Conservation (phyloP, 2,329 filamentous ascomycete species). For the Zopfia rhizophila region DNA sequence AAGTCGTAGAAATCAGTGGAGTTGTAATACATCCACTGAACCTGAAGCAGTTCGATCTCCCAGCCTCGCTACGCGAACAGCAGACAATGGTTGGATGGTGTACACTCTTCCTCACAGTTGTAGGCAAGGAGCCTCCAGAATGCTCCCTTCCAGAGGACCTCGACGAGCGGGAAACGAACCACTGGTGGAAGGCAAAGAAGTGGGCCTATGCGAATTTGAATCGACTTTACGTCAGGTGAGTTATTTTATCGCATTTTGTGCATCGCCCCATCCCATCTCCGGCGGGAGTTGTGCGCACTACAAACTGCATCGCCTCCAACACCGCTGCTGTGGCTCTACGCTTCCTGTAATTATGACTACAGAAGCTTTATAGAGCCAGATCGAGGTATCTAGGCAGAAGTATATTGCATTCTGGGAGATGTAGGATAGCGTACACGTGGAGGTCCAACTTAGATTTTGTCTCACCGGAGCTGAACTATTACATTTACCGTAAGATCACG, state of each 20-base stretch:
- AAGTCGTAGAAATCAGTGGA: conserved; percentile 44
- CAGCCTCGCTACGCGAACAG: conserved; percentile 78
- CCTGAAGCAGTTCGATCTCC: conserved; percentile 80
- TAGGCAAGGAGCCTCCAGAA: conserved; percentile 84
- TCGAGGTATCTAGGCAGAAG: no score
- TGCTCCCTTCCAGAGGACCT: conserved; percentile 81
- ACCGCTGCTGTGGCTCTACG: no score
- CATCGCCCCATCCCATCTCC: no score
- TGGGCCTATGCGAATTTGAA: conserved; percentile 99
- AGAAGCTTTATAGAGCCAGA: no score
- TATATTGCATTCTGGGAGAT: no score
- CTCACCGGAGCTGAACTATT: no score
- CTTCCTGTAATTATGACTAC: no score
- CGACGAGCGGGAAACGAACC: conserved; percentile 88
- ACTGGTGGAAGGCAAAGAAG: conserved; percentile 99
- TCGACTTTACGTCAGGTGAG: conserved; percentile 88
- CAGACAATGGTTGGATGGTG: conserved; percentile 94
- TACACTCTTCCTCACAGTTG: conserved; percentile 89
- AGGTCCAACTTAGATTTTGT: no score
- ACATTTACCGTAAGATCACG: conserved; percentile 2
- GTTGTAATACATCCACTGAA: conserved; percentile 21
- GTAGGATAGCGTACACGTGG: no score
- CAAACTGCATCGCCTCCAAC: no score
- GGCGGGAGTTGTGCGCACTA: no score
- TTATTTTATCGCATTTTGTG: conserved; percentile 10